These are phyloP conservation scores for Fagus crenata DNA, from an alignment of 306 rosid species.

Conservation along the genomic window DNA sequence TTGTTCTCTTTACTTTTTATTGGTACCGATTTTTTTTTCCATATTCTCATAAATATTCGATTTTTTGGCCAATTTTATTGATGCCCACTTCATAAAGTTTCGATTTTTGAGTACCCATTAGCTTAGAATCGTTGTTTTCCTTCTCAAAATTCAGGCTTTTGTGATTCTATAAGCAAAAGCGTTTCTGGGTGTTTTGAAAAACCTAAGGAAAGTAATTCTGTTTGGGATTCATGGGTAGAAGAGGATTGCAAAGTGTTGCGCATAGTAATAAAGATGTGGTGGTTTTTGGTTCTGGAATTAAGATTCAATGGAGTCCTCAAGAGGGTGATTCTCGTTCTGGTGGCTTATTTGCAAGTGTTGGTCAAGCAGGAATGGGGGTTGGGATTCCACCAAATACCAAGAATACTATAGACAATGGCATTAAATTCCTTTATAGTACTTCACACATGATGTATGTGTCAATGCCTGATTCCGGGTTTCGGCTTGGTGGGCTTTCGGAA, in stretches of 20 bases:
- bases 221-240: slow-evolving; percentile 37
- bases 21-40: slow-evolving; percentile 2
- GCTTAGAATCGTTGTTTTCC: not conserved
- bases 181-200: slow-evolving; percentile 15
- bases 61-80: not conserved
- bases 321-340: slow-evolving; percentile 15
- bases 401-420: slow-evolving; percentile 6
- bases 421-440: slow-evolving; percentile 27
- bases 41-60: slow-evolving; percentile 5
- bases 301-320: slow-evolving; percentile 27
- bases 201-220: slow-evolving; percentile 5
- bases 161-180: not conserved
- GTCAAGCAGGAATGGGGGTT: slow-evolving; percentile 35
- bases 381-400: slow-evolving; percentile 29
- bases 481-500: slow-evolving; percentile 16
- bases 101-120: slow-evolving; percentile 21
- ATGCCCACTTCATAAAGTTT: not conserved
- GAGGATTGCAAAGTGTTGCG: slow-evolving; percentile 29
- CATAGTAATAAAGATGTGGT: slow-evolving; percentile 28
- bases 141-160: slow-evolving; percentile 18
- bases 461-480: slow-evolving; percentile 3
- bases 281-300: slow-evolving; percentile 45
- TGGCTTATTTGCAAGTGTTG: slow-evolving; percentile 42
- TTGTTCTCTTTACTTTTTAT: not conserved
- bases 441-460: slow-evolving; percentile 31